phyloP scores from a whole-genome alignment of 1,139 yeast genomes.

The Zygoascus sp. region DNA sequence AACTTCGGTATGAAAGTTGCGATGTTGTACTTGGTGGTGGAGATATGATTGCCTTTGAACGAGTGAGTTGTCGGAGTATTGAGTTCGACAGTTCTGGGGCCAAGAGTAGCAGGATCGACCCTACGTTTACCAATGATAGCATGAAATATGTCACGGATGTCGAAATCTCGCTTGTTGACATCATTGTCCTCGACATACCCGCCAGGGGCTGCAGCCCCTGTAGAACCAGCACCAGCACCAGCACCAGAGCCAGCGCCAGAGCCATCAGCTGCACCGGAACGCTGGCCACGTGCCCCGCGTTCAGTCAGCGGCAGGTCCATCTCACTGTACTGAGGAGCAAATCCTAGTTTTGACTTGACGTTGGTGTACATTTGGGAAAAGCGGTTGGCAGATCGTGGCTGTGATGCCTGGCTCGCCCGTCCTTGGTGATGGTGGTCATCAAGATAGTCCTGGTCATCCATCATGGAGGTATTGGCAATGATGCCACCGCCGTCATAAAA shows the following conservation, averaged over 20 bases:
- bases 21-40: slow-evolving; percentile 93
- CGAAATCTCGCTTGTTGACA: slow-evolving; percentile 42
- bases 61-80: slow-evolving; percentile 48
- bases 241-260: slow-evolving; percentile 18
- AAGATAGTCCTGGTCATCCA: slow-evolving; percentile 14
- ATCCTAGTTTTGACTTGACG: slow-evolving; percentile 30
- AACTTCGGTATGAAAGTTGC: slow-evolving; percentile 95
- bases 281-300: no score
- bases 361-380: slow-evolving; percentile 29
- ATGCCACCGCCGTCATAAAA: slow-evolving; percentile 9
- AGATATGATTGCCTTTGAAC: slow-evolving; percentile 78
- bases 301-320: slow-evolving; percentile 36
- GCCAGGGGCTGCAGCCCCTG: slow-evolving; percentile 10
- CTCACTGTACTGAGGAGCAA: slow-evolving; percentile 31
- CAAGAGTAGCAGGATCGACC: slow-evolving; percentile 34
- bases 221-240: slow-evolving; percentile 9
- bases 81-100: slow-evolving; percentile 68
- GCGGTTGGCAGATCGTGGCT: slow-evolving; percentile 18
- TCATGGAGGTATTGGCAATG: slow-evolving; percentile 11
- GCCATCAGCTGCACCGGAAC: no score
- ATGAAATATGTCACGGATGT: slow-evolving; percentile 52
- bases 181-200: slow-evolving; percentile 22
- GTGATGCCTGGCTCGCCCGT: no score
- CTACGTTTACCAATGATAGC: slow-evolving; percentile 40
- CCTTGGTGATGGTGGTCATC: background rate